These are phyloP conservation scores for Teunomyces barrocoloradensis DNA, from an alignment of 805 yeast genomes.

Conservation along the genomic window DNA sequence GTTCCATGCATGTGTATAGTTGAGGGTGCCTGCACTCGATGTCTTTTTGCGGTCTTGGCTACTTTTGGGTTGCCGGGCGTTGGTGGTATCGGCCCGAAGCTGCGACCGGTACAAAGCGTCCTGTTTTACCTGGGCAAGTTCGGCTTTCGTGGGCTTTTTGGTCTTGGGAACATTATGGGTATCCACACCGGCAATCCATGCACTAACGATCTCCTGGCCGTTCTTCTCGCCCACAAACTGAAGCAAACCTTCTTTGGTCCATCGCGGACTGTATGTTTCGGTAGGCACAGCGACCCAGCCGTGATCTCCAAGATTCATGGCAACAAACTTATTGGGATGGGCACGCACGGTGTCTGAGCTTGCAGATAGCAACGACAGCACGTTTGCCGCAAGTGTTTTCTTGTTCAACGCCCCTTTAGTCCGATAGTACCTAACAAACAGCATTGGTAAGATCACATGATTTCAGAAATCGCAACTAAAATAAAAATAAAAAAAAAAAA, in stretches of 20 bases:
- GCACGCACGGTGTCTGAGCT: constrained; percentile 8
- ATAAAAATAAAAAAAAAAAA: too few species aligned
- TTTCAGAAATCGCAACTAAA: too few species aligned
- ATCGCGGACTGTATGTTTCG: constrained; percentile 14
- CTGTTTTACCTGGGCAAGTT: constrained; percentile 13
- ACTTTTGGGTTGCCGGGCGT: neutral
- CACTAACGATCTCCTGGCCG: constrained; percentile 9
- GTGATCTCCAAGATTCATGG: constrained; percentile 12
- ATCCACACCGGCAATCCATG: constrained; percentile 16
- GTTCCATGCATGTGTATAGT: constrained; percentile 37
- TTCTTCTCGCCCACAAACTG: neutral
- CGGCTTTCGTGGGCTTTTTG: constrained; percentile 12
- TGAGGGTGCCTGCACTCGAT: constrained; percentile 15
- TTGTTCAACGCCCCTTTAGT: constrained; percentile 9
- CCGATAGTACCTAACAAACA: constrained; percentile 4
- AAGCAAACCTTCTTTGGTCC: constrained; percentile 17
- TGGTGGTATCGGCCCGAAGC: constrained; percentile 17
- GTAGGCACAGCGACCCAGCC: constrained; percentile 25
- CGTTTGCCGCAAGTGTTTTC: neutral
- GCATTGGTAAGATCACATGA: neutral
- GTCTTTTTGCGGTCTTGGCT: neutral
- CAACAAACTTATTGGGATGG: constrained; percentile 14
- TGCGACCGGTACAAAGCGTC: constrained; percentile 22
- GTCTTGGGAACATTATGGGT: constrained; percentile 10
- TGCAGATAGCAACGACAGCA: constrained; percentile 3